These are phyloP conservation scores for Penicillium verrucosum DNA, from an alignment of 2,329 filamentous ascomycete genomes.

Conservation along the genomic window DNA sequence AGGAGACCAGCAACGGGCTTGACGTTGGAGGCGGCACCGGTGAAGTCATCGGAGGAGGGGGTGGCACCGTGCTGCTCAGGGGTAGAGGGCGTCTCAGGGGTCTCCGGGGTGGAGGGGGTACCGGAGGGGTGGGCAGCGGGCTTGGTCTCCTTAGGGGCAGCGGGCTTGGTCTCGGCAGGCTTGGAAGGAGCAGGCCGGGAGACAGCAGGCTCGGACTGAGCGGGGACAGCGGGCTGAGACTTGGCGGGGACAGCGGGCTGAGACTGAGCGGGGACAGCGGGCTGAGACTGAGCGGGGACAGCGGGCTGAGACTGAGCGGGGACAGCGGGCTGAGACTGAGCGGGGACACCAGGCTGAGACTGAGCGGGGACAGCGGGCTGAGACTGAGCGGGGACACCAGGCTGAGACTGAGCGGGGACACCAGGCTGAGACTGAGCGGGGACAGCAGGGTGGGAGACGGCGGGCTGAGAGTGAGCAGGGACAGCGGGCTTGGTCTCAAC, in stretches of 20 bases:
- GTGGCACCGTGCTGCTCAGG: slow-evolving; percentile 9
- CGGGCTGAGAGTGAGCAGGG: background rate
- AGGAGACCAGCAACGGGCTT: slow-evolving; percentile 38
- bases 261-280: background rate
- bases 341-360: too few relatives aligned
- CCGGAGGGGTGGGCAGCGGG: background rate
- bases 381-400: too few relatives aligned
- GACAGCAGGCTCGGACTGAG: background rate
- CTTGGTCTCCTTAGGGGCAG: background rate
- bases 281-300: background rate
- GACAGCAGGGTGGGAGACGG: background rate
- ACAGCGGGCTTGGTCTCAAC: background rate
- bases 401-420: too few relatives aligned
- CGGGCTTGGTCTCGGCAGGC: background rate
- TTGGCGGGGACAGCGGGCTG: background rate
- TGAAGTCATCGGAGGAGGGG: slow-evolving; percentile 22
- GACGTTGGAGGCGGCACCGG: slow-evolving; percentile 35
- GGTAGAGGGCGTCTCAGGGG: slow-evolving; percentile 3
- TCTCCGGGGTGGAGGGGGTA: background rate
- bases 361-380: too few relatives aligned
- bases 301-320: background rate
- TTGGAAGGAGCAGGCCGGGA: background rate
- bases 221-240: background rate
- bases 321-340: background rate
- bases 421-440: background rate